Evolutionary conservation across 2,329 filamentous ascomycete species (phyloP).

Genomic region (Coniochaeta sp.): DNA sequence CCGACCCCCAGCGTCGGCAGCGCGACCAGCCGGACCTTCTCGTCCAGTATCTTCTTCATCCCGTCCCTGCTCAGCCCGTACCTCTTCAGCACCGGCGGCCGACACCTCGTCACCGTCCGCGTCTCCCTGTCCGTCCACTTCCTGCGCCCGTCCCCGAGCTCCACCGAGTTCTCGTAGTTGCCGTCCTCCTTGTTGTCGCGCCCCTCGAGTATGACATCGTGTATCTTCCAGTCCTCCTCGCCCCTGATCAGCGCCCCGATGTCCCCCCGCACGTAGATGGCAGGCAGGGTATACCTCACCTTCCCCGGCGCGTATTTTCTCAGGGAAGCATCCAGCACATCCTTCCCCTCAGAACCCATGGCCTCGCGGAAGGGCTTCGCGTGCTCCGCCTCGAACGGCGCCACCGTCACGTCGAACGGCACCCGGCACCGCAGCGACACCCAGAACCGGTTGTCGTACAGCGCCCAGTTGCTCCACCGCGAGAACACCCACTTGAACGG

Average conservation of each 20-base stretch:
- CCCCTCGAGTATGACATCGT: neutral
- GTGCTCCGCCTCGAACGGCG: conserved; percentile 35
- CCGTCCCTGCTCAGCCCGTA: neutral
- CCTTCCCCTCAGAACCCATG: conserved; percentile 23
- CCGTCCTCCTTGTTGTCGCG: neutral
- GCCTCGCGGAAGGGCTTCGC: conserved; percentile 40
- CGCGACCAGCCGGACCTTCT: conserved; percentile 35
- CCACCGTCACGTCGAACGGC: conserved; percentile 32
- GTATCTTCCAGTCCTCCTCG: neutral
- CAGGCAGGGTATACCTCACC: conserved; percentile 46
- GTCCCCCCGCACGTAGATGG: conserved; percentile 38
- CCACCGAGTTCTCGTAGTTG: conserved; percentile 1
- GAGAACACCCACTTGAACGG: conserved; percentile 16
- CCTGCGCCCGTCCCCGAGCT: neutral
- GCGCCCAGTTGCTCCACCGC: conserved; percentile 23
- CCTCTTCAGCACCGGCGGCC: neutral
- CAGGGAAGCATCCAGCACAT: conserved; percentile 33
- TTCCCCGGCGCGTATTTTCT: conserved; percentile 46
- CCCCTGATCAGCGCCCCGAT: conserved; percentile 12
- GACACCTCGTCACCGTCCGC: neutral
- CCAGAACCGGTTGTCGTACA: conserved; percentile 60
- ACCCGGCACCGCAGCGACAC: conserved; percentile 37
- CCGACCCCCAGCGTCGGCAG: conserved; percentile 44
- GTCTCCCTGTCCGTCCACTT: neutral
- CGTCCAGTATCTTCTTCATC: neutral